Base-by-base conservation (phyloP, 352 stramenopile genomes). In the Pythium apleroticum region DNA sequence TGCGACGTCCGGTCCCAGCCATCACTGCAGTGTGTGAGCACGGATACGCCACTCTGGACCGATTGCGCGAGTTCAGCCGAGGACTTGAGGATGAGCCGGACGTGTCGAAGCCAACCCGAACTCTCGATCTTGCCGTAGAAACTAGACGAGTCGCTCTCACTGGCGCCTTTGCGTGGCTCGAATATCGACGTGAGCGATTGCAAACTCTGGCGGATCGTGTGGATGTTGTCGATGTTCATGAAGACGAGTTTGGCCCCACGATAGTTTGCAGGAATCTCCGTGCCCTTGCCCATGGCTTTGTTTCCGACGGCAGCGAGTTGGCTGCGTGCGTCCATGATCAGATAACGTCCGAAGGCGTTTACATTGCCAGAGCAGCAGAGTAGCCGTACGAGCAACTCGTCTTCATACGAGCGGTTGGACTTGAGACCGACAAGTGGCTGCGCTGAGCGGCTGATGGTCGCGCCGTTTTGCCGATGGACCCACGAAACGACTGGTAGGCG, bases 1-100 rank as follows among this genome's bases (percentile, higher is more conserved):
- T 99, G 97, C 10, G 96, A 88, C 3, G 98, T 99, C n/a, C 98
- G 88, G 80, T 99, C 98, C 98, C 98, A 99, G 15, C 98, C 97
- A 70, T 99, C 97, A 60, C 91, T 99, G 73, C 98, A 99, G 72
- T 99, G 98, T 41, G 98, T 91, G 46, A 99, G 76, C 24, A 99
- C 95, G 0, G 97, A 98, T 6, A 93, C 84, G 35, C 92, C 88
- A 67, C 97, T 93, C 75, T 98, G 85, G 7, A 99, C 84, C 37
- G 95, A 93, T 46, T 96, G 92, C 3, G 97, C 97, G 19, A 98
- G 82, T 58, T 97, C 90, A 53, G 88, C 93, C 0, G 96, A 93
- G 4, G 96, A 94, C 46, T 94, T 92, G 6, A 99, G 77, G 30
- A 99, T 74, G 10, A 93, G 69, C 7, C 96, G 95, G 19, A 99